Evolutionary conservation across 2,329 filamentous ascomycete species (phyloP).

Genomic region (Xylariaceae sp.): DNA sequence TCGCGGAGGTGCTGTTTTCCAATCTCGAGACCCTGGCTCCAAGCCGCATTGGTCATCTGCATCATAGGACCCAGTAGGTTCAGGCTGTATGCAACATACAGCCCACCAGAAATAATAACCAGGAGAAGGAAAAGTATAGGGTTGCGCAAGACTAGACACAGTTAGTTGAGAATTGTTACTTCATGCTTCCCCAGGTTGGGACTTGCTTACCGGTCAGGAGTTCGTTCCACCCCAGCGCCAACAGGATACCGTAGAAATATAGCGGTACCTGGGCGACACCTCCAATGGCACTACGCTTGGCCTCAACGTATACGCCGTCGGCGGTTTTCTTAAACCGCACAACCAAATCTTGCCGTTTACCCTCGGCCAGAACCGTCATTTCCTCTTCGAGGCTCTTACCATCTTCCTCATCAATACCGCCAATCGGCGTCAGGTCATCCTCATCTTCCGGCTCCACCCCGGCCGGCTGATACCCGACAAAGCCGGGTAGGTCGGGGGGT

Average conservation of each 20-base stretch:
- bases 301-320: slow-evolving; percentile 95
- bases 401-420: slow-evolving; percentile 89
- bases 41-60: slow-evolving; percentile 89
- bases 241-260: slow-evolving; percentile 86
- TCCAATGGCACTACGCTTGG: slow-evolving; percentile 92
- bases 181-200: background rate
- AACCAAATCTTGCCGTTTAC: slow-evolving; percentile 84
- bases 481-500: slow-evolving; percentile 75
- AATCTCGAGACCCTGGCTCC: slow-evolving; percentile 79
- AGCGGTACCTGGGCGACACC: slow-evolving; percentile 89
- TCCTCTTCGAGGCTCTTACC: slow-evolving; percentile 94
- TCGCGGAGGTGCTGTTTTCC: slow-evolving; percentile 87
- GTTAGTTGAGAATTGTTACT: slow-evolving; percentile 16
- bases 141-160: slow-evolving; percentile 72
- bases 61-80: slow-evolving; percentile 95
- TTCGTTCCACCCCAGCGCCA: slow-evolving; percentile 98
- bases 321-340: slow-evolving; percentile 97
- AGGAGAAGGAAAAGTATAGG: slow-evolving; percentile 88
- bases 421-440: slow-evolving; percentile 82
- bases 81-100: slow-evolving; percentile 86
- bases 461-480: slow-evolving; percentile 72
- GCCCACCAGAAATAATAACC: slow-evolving; percentile 66
- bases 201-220: slow-evolving; percentile 76
- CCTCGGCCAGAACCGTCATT: slow-evolving; percentile 87
- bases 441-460: slow-evolving; percentile 77